Percentiles rank a stretch among this genome's conserved stretches.
Evolutionary conservation across 768 basidiomycete species (phyloP).

Genomic region (Suillus occidentalis): DNA sequence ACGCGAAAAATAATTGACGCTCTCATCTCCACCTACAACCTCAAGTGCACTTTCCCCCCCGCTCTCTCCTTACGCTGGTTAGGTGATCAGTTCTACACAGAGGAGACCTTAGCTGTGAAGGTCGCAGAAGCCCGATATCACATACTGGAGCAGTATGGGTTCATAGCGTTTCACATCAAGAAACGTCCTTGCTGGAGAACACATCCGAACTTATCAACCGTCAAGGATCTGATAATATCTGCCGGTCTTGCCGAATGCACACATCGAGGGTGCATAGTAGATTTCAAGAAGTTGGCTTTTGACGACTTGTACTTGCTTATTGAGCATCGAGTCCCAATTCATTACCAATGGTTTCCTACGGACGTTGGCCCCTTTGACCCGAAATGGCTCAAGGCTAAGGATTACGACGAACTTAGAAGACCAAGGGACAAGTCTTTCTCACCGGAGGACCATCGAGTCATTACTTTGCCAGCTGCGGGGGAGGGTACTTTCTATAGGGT

Average conservation of each 20-base stretch:
- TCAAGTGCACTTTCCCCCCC: not conserved
- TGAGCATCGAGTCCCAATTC: not conserved
- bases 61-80: not conserved
- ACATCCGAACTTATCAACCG: not conserved
- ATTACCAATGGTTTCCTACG: not conserved
- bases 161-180: not conserved
- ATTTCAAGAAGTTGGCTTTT: not conserved
- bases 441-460: not conserved
- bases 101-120: not conserved
- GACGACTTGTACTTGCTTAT: not conserved
- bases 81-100: not conserved
- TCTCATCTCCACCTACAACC: not conserved
- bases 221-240: not conserved
- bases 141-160: not conserved
- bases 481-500: not conserved
- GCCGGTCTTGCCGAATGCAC: not conserved
- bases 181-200: not conserved
- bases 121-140: not conserved
- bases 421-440: not conserved
- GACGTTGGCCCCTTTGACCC: not conserved
- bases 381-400: fast-evolving
- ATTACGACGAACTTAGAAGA: not conserved
- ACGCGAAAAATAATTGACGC: not conserved
- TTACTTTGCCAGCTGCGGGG: not conserved
- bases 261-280: not conserved